These are phyloP conservation scores for Secale cereale DNA, from an alignment of 176 grass and related monocot genomes.

Conservation along the genomic window DNA sequence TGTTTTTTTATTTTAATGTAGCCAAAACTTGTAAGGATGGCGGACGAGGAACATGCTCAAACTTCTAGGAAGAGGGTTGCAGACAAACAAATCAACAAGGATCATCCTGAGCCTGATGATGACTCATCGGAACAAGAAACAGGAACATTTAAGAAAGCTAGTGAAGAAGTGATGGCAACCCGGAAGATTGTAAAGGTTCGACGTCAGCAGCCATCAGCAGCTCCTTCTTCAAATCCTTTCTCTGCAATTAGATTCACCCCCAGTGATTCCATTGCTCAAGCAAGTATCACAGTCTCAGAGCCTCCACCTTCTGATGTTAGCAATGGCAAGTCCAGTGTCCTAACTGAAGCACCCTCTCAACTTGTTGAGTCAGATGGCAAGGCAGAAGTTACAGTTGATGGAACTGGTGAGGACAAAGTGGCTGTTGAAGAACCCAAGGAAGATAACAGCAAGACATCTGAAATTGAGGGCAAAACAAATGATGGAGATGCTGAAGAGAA, in stretches of 20 bases:
- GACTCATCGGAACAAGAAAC: conserved; percentile 51
- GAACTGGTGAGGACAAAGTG: conserved; percentile 34
- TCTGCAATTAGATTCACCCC: conserved; percentile 65
- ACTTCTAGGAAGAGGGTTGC: conserved; percentile 90
- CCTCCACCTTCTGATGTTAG: conserved; percentile 43
- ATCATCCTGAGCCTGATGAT: conserved; percentile 86
- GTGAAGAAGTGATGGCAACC: conserved; percentile 96
- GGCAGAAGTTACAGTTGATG: conserved; percentile 29
- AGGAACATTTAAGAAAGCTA: conserved; percentile 89
- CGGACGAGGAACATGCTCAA: conserved; percentile 57
- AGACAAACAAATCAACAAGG: conserved; percentile 71
- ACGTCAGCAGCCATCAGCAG: conserved; percentile 44
- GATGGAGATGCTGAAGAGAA: conserved; percentile 39
- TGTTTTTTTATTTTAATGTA: conserved; percentile 25
- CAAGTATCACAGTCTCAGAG: conserved; percentile 29
- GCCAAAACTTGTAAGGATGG: conserved; percentile 47
- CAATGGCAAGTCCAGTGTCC: conserved; percentile 28
- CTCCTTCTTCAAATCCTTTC: conserved; percentile 79
- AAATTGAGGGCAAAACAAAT: conserved; percentile 25
- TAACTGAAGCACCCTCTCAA: conserved; percentile 10
- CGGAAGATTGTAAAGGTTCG: conserved; percentile 82
- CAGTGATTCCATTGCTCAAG: conserved; percentile 40
- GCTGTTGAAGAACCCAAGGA: conserved; percentile 36
- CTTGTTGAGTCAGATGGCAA: conserved; percentile 38
- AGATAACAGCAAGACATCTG: conserved; percentile 30